Base-by-base conservation (phyloP, 208 protist species). In the Leishmania tropica region DNA sequence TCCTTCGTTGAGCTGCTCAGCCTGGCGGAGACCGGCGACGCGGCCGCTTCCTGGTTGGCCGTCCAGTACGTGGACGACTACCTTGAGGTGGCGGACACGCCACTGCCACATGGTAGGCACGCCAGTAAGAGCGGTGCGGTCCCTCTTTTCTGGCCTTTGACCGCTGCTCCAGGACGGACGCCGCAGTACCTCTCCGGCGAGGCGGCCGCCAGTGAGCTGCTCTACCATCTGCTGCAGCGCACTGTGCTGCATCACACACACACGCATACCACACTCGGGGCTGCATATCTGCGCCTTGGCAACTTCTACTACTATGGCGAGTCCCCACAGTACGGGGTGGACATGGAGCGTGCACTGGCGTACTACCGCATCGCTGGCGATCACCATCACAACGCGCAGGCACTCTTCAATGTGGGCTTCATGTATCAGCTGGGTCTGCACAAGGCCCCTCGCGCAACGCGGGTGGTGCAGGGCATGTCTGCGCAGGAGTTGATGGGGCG, bases 231-330 rank as follows among this genome's bases (percentile, higher is more conserved):
- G 24, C 88, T 94, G 53, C 87, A 81, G 75, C 76, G 78, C 74
- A 81, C 70, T 37, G 84, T 81, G 58, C 31, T 83, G 70, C 74
- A 84, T 67, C 76, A 80, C 40, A 48, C 65, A 0, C 78, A 81
- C 17, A 81, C 72, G 65, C 11, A 15, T 31, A 54, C 77, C 37
- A 78, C 76, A 3, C 79, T 79, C 62, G 78, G 84, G 21, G 81
- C 89, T 21, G 81, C 90, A 15, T 88, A 90, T 70, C 78, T 94
- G 74, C 89, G 88, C 3, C 87, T 97, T 1, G 94, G 91, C 51
- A 88, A 95, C 65, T 92, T 95, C 78, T 94, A 88, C 83, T 95
- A 93, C 76, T 75, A 93, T 68, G 94, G 94, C 60, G 86, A 92
- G 79, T 90, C 88, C 4, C 76, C 72, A 40, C 54, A 89, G 65